phyloP scores from a whole-genome alignment of 2,329 filamentous ascomycete genomes.

The Penicillium psychrosexuale region DNA sequence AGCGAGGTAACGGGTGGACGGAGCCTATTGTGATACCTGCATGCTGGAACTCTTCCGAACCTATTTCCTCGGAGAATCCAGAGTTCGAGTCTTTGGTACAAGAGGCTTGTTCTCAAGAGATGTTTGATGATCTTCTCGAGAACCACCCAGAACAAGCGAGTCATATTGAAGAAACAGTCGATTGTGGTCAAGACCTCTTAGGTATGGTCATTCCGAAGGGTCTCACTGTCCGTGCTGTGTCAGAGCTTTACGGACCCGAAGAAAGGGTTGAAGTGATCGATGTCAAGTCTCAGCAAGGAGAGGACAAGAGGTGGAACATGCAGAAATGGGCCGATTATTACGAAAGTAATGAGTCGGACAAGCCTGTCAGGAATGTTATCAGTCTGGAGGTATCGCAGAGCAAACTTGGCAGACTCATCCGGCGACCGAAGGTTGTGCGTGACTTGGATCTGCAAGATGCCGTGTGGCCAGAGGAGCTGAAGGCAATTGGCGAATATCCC shows the following conservation, averaged over 20 bases:
- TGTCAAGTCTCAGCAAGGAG: slow-evolving; percentile 65
- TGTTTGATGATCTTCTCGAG: slow-evolving; percentile 41
- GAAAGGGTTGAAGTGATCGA: slow-evolving; percentile 65
- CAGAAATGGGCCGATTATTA: slow-evolving; percentile 67
- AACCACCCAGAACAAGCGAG: slow-evolving; percentile 28
- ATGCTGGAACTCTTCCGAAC: slow-evolving; percentile 55
- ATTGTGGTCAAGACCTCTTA: slow-evolving; percentile 62
- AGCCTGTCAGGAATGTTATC: slow-evolving; percentile 66
- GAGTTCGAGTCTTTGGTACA: slow-evolving; percentile 31
- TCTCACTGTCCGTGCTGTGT: slow-evolving; percentile 61
- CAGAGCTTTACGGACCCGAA: slow-evolving; percentile 61
- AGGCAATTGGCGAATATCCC: slow-evolving; percentile 56
- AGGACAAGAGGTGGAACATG: slow-evolving; percentile 64
- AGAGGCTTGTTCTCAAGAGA: slow-evolving; percentile 39
- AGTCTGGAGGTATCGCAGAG: slow-evolving; percentile 66
- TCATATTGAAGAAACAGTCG: slow-evolving; percentile 46
- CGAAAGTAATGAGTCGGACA: slow-evolving; percentile 53
- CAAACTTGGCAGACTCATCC: slow-evolving; percentile 59
- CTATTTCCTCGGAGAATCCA: slow-evolving; percentile 26
- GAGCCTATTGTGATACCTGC: slow-evolving; percentile 67
- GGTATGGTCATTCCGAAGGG: slow-evolving; percentile 67
- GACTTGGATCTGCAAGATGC: slow-evolving; percentile 56
- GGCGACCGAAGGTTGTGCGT: slow-evolving; percentile 62
- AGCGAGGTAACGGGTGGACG: slow-evolving; percentile 60
- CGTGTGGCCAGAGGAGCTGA: slow-evolving; percentile 51